Evolutionary conservation across 1,284 basidiomycete species (phyloP), one percentile per base, ranked within the genome.

Genomic region (Pseudozyma sp.): DNA sequence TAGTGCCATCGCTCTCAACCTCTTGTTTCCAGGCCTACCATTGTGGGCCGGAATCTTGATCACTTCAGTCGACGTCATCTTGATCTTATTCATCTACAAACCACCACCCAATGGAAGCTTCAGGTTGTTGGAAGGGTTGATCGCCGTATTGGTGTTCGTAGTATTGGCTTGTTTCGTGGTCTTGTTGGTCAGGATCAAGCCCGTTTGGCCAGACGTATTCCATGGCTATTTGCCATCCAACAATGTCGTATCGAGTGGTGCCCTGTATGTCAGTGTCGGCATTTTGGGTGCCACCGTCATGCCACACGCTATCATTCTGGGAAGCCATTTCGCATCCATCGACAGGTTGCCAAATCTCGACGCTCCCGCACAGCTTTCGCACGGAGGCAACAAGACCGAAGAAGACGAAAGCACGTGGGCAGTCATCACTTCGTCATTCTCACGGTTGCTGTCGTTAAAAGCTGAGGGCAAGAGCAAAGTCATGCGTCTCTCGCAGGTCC

Each of bases 221-320:
- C 81, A 89, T n/a, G 95, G 95, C 11, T 95, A 90, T 79, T 79
- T 97, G 12, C 95, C 95, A 0, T 83, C 81, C 0, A 91, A 91
- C 1, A 90, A 79, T 18, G 86, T 93, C 31, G 88, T 93, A 65
- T 34, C 61, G 81, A 88, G 47, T 9, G 84, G 85, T 16, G 88
- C 91, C 9, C 86, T 97, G 2, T 98, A 97, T 84, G 91, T 91
- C 9, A 92, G 93, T 13, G 87, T 89, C 31, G 88, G 88, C 49
- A 88, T 88, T 66, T 85, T 88, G 40, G 88, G 88, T n/a, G 83
- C 80, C 71, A 86, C 94, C 91, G 80, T 81, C 72, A 88, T 88
- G 95, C 95, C 95, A 0, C 95, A 97, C 84, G 91, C 92, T 48
- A 88, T 97, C 21, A 95, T 94, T 87, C 88, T 97, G 8, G 95